A percentile compares a stretch with the other conserved stretches of the same genome.
Evolutionary conservation across 2,329 filamentous ascomycete species (phyloP).

Genomic region (Spiromastix sp.): DNA sequence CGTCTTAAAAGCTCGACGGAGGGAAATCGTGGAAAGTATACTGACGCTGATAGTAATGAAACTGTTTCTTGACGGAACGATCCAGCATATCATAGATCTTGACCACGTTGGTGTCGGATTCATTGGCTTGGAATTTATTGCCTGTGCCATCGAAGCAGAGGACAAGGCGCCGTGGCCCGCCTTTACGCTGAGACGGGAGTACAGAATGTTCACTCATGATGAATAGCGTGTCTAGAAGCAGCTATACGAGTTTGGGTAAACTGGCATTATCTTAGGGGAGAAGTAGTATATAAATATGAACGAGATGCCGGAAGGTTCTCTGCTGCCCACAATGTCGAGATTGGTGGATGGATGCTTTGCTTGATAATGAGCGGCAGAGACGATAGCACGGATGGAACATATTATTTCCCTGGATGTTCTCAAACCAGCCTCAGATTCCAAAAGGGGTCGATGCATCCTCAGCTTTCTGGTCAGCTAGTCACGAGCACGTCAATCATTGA

Average conservation of each 20-base stretch:
- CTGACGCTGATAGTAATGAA: slow-evolving; percentile 16
- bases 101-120: slow-evolving; percentile 44
- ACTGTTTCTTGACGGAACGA: slow-evolving; percentile 11
- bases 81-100: slow-evolving; percentile 39
- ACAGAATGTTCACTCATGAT: neutral
- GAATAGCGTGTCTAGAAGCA: slow-evolving; percentile 4
- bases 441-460: too few relatives aligned
- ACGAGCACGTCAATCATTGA: too few relatives aligned
- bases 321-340: too few relatives aligned
- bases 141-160: slow-evolving; percentile 20
- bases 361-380: too few relatives aligned
- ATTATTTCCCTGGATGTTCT: too few relatives aligned
- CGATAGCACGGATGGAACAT: too few relatives aligned
- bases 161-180: slow-evolving; percentile 10
- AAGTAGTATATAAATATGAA: neutral
- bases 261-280: neutral
- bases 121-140: slow-evolving; percentile 19
- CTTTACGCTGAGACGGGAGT: neutral
- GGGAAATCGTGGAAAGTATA: neutral
- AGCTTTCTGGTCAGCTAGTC: too few relatives aligned
- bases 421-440: too few relatives aligned
- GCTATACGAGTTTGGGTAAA: neutral
- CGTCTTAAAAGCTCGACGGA: too few relatives aligned
- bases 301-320: too few relatives aligned
- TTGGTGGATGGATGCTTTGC: too few relatives aligned